Evolutionary conservation across 345 rosid genomes (phyloP), one percentile per base, ranked within the genome.

Genomic region (Isatis tinctoria): DNA sequence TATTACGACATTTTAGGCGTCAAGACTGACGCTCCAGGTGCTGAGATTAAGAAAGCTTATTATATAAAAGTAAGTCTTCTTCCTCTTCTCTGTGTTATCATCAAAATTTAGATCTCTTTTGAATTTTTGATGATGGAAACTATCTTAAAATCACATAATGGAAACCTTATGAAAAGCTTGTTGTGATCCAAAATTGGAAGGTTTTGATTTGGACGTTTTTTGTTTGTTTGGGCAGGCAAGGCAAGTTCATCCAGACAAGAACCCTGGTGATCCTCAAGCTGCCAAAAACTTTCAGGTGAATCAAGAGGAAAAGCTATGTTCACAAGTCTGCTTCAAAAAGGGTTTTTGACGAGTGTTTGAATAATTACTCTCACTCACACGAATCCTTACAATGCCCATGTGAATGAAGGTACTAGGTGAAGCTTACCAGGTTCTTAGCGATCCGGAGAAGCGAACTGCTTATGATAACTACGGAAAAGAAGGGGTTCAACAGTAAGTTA

Each of bases 171-270:
- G 2, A 22, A 22, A 22, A 22, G 24, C 8, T 32, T 36, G 2
- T 16, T 68, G 13, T 32, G 24, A 22, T 33, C 49, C 47, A 54
- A 20, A 32, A 65, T 33, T 45, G 49, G 58, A 44, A 65, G 7
- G 28, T 17, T 66, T 58, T 18, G 37, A 8, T 35, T 22, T 22
- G 24, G 24, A 22, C 24, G 24, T 22, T 22, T 49, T 48, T 66
- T 43, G 14, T 47, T 11, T 36, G 26, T 6, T 27, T 54, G 3
- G 30, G 52, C 85, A 96, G 99, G 98, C 98, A 74, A 85, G 94
- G 75, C 62, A 76, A 78, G 98, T 96, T 69, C 98, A 96, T 73
- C 99, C 99, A 24, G 99, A 96, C 75, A 96, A 92, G 85, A 96
- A 92, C 84, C 95, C 83, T 28, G 88, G 85, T 26, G 98, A 89